Conservation (phyloP, 768 basidiomycete species). For the Rhodotorula graminis region DNA sequence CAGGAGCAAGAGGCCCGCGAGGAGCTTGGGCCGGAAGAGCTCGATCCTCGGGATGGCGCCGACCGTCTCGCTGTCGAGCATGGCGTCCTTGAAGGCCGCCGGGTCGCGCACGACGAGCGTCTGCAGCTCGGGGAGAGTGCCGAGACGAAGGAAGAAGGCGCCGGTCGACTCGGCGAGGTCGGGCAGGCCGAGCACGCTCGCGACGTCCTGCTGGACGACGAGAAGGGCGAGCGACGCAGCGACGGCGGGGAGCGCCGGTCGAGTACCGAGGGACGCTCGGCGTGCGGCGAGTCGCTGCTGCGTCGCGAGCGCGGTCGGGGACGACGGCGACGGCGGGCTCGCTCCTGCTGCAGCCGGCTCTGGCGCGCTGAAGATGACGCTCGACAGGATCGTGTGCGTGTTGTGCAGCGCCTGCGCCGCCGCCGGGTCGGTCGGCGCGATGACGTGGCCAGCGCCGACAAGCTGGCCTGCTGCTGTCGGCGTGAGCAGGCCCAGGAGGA, state of each 20-base stretch:
- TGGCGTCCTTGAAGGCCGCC: conserved; percentile 1
- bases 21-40: conserved; percentile 18
- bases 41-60: not conserved
- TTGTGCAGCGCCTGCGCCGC: not conserved
- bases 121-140: conserved; percentile 12
- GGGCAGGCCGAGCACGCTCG: not conserved
- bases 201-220: conserved; percentile 27
- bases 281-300: conserved; percentile 23
- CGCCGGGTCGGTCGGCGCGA: not conserved
- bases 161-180: conserved; percentile 7
- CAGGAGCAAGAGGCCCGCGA: conserved; percentile 16
- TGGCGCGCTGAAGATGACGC: not conserved
- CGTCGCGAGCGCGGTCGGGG: not conserved
- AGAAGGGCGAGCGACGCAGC: conserved; percentile 18
- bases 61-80: conserved; percentile 24
- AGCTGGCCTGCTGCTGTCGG: not conserved
- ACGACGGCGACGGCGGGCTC: no score
- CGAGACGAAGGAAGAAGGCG: conserved; percentile 8
- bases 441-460: not conserved
- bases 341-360: not conserved
- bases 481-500: not conserved
- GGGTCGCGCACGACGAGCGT: conserved; percentile 21
- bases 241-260: conserved; percentile 1
- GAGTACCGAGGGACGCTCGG: conserved; percentile 6
- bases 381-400: not conserved